Base-by-base conservation (phyloP, 805 yeast species). In the Lipomyces starkeyi region DNA sequence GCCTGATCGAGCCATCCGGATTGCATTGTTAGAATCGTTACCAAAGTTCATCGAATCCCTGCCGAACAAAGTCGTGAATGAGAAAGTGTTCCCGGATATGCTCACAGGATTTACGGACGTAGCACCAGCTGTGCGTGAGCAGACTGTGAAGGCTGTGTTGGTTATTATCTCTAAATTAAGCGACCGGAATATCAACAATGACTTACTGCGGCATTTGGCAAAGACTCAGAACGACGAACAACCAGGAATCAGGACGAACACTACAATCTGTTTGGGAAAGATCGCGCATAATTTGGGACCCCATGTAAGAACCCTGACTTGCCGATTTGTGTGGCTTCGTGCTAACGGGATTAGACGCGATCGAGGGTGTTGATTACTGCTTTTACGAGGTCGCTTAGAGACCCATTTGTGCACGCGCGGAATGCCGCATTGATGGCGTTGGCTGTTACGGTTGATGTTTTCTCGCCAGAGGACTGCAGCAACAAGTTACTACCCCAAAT, bases 101-200 rank as follows among this genome's bases (percentile, higher is more conserved):
- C 79, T 88, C n/a, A 87, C 89, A 20, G 98, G 99, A 0, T 90
- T 94, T 74, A 86, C 88, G 43, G 99, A 94, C 76, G 86, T 95
- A 0, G 93, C 91, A 76, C 85, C 88, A 2, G 83, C 88, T n/a
- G 86, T 94, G 54, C 82, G 98, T 70, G 90, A 90, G 71, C 91
- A 88, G 62, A 91, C 98, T 0, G 81, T 94, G 52, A 89, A 88
- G 60, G 85, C 92, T 2, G 85, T 87, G 1, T 80, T 87, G 2
- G 61, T 67, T 5, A 40, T 69, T 14, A 61, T 68, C 17, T 22
- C 56, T 25, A 53, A 53, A 14, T 14, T 32, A 8, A 29, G 91
- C 0, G 91, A 88, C 52, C 84, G 97, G 64, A 97, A 91, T 76
- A 81, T 93, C 60, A 94, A 94, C 77, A 93, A 93, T 74, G 98